Base-by-base conservation (phyloP, 192 early-diverging fungal species). In the Thamnidium elegans region DNA sequence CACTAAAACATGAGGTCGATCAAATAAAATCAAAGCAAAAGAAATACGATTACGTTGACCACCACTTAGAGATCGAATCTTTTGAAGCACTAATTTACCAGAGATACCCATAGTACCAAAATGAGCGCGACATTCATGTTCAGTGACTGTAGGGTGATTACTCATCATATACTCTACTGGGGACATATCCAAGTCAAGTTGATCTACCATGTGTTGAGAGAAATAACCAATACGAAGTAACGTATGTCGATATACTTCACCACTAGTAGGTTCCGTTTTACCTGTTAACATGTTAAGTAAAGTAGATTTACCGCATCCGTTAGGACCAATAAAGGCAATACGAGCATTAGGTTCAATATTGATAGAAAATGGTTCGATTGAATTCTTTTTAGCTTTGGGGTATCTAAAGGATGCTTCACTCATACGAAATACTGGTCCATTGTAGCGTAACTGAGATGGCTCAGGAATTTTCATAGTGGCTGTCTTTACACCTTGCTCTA, bases 21-120 rank as follows among this genome's bases (percentile, higher is more conserved):
- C 78, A 39, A 81, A 79, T 48, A 88, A 75, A 72, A 88, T 82
- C 5, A 86, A 67, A 3, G 90, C 90, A 68, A 94, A 76, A 0
- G 88, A 88, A 45, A 97, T 84, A 17, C 94, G 76, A 19, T 85
- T 87, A 45, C 83, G 76, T 75, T 97, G 91, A 31, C 95, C 95
- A 50, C 95, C 95, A 68, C 84, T 87, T 17, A 97, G 75, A 0
- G 74, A 76, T 21, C 71, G 61, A 65, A 96, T 78, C 1, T 84
- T 82, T 36, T 83, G 72, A 4, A 79, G 63, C 5, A 86, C 90
- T 3, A 86, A 59, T 1, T 78, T 67, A 15, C 90, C 90, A 26
- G 78, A 81, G 20, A 96, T 63, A 26, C 91, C 92, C 77, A 92
- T 90, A 9, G 84, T 83, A 14, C 92, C 92, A n/a, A 94, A 84